phyloP scores from a whole-genome alignment of 2,329 filamentous ascomycete genomes.

The Trichoderma breve region DNA sequence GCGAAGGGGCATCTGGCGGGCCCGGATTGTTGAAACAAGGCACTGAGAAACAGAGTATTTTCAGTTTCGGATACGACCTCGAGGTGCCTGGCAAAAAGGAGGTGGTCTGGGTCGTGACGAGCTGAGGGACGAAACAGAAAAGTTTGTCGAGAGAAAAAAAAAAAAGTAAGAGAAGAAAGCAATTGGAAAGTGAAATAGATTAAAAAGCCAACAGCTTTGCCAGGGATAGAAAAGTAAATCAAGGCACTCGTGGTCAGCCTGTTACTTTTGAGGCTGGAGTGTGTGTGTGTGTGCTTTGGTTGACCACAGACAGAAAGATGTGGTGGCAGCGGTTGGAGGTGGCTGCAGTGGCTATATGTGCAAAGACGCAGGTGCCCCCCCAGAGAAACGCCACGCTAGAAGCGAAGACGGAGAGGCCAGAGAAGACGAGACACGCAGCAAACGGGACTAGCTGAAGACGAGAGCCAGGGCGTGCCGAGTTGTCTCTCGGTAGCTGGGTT shows the following conservation, averaged over 20 bases:
- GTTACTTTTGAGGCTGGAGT: not conserved
- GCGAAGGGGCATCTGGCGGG: slow-evolving; percentile 16
- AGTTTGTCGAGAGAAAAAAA: not conserved
- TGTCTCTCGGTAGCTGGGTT: slow-evolving; percentile 8
- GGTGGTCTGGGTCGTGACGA: not conserved
- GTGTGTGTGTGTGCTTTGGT: not conserved
- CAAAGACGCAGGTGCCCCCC: slow-evolving; percentile 2
- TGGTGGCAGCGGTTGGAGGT: slow-evolving; percentile 4
- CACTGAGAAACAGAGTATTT: not conserved
- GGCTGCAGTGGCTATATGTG: slow-evolving; percentile 18
- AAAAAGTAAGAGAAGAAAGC: not conserved
- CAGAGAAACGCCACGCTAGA: slow-evolving; percentile 12
- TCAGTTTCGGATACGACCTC: not conserved
- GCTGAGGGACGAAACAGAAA: not conserved
- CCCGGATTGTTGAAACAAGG: not conserved
- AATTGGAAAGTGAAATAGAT: not conserved
- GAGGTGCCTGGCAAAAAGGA: not conserved
- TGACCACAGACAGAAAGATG: not conserved
- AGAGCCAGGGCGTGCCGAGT: slow-evolving; percentile 3
- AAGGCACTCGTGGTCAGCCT: not conserved
- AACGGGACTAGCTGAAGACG: slow-evolving; percentile 4
- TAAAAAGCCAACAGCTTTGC: not conserved
- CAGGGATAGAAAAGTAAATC: not conserved
- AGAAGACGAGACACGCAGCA: slow-evolving; percentile 7
- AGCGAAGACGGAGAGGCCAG: slow-evolving; percentile 12